phyloP scores from a whole-genome alignment of 1,284 basidiomycete genomes.

The Cryptococcus sp. region DNA sequence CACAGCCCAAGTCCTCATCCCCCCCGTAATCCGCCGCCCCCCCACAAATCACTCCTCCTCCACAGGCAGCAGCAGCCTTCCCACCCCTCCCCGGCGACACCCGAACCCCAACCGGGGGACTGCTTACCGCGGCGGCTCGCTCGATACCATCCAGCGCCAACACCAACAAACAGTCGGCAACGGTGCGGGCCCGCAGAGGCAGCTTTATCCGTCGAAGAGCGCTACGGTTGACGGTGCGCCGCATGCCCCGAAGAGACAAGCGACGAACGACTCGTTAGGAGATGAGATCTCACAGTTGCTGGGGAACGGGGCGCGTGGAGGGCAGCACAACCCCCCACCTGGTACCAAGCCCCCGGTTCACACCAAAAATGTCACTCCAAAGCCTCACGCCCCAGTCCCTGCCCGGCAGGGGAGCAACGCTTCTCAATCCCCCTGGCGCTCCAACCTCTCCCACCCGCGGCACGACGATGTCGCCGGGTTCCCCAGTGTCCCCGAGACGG shows the following conservation, averaged over 20 bases:
- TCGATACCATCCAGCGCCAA: not conserved
- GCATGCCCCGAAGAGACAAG: not conserved
- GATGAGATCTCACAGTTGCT: constrained; percentile 15
- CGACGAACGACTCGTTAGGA: constrained; percentile 6
- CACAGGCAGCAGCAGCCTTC: not conserved
- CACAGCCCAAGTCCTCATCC: constrained; percentile 11
- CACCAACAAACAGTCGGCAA: not conserved
- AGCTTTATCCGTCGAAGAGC: not conserved
- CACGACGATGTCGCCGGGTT: not conserved
- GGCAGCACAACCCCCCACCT: too few relatives aligned
- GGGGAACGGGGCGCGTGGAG: not conserved
- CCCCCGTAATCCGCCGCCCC: constrained; percentile 1
- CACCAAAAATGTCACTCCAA: too few relatives aligned
- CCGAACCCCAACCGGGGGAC: not conserved
- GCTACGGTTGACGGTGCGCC: not conserved
- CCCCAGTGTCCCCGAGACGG: constrained; percentile 5
- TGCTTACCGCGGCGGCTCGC: not conserved
- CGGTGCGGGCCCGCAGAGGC: not conserved
- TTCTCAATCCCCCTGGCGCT: constrained; percentile 18
- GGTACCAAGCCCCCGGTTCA: too few relatives aligned
- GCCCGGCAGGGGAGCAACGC: constrained; percentile 2
- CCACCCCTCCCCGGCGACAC: not conserved
- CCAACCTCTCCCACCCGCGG: constrained; percentile 4
- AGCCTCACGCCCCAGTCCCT: too few relatives aligned
- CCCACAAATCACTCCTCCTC: not conserved